Evolutionary conservation across 805 yeast species (phyloP).

Genomic region (Metschnikowia anglica): DNA sequence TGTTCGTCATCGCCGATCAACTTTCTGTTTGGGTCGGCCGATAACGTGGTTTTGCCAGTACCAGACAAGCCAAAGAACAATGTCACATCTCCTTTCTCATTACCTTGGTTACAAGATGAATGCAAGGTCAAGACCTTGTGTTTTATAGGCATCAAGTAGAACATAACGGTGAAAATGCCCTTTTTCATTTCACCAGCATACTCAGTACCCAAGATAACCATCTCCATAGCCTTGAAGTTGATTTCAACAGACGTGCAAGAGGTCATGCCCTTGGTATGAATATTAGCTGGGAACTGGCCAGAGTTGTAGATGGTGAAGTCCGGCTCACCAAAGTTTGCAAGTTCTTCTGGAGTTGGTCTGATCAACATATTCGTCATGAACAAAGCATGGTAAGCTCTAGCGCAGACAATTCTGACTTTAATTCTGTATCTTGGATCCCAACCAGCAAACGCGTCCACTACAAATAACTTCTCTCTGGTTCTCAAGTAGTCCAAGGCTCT

Average conservation of each 20-base stretch:
- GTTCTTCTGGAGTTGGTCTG: constrained; percentile 89
- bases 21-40: constrained; percentile 92
- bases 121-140: constrained; percentile 90
- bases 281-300: constrained; percentile 98
- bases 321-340: constrained; percentile 89
- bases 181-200: constrained; percentile 99
- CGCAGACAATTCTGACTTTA: constrained; percentile 93
- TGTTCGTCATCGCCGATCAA: constrained; percentile 99
- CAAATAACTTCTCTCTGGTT: constrained; percentile 90
- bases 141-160: constrained; percentile 95
- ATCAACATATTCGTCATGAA: constrained; percentile 98
- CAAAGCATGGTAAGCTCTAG: constrained; percentile 96
- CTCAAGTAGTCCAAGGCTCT: constrained; percentile 96
- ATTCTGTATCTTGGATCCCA: constrained; percentile 98
- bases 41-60: constrained; percentile 95
- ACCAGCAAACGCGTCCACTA: constrained; percentile 96
- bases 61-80: constrained; percentile 96
- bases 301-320: constrained; percentile 98
- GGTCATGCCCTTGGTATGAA: constrained; percentile 95
- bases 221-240: constrained; percentile 96
- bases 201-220: constrained; percentile 98
- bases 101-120: constrained; percentile 93
- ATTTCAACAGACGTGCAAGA: constrained; percentile 94
- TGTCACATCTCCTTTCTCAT: constrained; percentile 77
- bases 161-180: constrained; percentile 98